Conservation (phyloP, 352 stramenopile genomes). For the Phytophthora tubulina region DNA sequence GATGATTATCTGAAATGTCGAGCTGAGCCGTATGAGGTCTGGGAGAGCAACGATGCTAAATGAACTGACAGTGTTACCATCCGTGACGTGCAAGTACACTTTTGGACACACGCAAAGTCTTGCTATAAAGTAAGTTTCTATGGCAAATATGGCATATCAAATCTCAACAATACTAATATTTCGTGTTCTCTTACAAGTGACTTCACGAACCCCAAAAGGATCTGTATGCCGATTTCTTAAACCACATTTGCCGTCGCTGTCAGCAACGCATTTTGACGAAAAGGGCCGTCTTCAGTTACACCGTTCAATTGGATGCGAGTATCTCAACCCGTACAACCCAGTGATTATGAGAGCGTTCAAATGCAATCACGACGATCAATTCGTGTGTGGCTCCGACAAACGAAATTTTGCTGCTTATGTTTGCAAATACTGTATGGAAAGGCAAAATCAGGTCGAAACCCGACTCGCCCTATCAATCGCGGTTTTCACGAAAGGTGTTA, state of each 20-base stretch:
- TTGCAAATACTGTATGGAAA: background rate
- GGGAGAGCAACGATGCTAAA: too few species aligned
- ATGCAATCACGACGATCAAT: background rate
- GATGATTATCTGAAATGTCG: too few species aligned
- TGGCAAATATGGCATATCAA: too few species aligned
- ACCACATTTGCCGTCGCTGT: background rate
- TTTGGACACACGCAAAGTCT: background rate
- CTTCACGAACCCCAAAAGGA: slow-evolving; percentile 12
- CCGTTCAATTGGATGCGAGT: slow-evolving; percentile 1
- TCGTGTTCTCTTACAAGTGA: background rate
- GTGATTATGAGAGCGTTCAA: background rate
- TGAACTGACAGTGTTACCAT: too few species aligned
- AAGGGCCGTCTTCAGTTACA: background rate
- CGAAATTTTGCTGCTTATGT: background rate
- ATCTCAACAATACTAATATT: background rate
- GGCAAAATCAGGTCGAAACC: background rate
- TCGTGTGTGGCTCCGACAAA: background rate
- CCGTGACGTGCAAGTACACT: background rate
- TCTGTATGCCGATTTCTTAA: slow-evolving; percentile 20
- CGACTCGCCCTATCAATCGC: background rate
- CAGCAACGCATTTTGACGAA: slow-evolving; percentile 1
- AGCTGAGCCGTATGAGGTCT: too few species aligned
- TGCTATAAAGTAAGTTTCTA: background rate
- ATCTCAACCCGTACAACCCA: background rate
- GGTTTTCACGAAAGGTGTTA: background rate